These are phyloP conservation scores for Kodamaea alishanica DNA, from an alignment of 1,139 yeast genomes.

Conservation along the genomic window DNA sequence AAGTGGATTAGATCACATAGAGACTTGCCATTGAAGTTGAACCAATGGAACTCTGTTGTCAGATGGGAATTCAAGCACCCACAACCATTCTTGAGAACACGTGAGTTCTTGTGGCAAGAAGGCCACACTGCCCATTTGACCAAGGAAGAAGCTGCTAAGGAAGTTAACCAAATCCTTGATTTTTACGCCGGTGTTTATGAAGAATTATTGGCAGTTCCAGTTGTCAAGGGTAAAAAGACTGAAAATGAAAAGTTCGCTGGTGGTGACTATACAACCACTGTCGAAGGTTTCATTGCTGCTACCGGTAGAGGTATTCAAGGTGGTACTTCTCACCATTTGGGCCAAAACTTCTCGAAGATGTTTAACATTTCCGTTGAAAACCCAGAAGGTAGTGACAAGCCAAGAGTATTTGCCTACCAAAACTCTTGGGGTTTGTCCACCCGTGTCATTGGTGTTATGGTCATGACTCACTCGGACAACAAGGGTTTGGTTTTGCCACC, in stretches of 20 bases:
- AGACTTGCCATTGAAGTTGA: slow-evolving; percentile 91
- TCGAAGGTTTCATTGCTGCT: slow-evolving; percentile 95
- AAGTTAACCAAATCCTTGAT: slow-evolving; percentile 83
- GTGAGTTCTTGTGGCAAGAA: slow-evolving; percentile 99
- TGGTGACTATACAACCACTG: slow-evolving; percentile 91
- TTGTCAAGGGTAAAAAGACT: slow-evolving; percentile 90
- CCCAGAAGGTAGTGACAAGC: slow-evolving; percentile 85
- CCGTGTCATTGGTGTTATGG: slow-evolving; percentile 98
- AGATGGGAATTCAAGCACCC: slow-evolving; percentile 99
- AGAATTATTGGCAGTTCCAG: slow-evolving; percentile 95
- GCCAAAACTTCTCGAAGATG: slow-evolving; percentile 98
- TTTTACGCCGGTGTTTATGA: slow-evolving; percentile 81
- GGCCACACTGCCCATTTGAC: slow-evolving; percentile 98
- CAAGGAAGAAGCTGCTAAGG: slow-evolving; percentile 70
- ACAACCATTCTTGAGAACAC: slow-evolving; percentile 96
- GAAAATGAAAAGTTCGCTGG: slow-evolving; percentile 99
- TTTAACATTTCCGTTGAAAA: slow-evolving; percentile 92
- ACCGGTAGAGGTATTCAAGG: slow-evolving; percentile 99
- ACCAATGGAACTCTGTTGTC: slow-evolving; percentile 99
- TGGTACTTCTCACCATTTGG: slow-evolving; percentile 96
- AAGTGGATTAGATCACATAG: slow-evolving; percentile 99
- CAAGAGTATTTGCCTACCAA: slow-evolving; percentile 86
- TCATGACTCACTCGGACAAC: slow-evolving; percentile 97
- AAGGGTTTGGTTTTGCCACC: slow-evolving; percentile 98
- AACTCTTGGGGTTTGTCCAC: slow-evolving; percentile 99